Evolutionary conservation across 805 yeast genomes (phyloP).

Genomic region (Pichia ethanolica): DNA sequence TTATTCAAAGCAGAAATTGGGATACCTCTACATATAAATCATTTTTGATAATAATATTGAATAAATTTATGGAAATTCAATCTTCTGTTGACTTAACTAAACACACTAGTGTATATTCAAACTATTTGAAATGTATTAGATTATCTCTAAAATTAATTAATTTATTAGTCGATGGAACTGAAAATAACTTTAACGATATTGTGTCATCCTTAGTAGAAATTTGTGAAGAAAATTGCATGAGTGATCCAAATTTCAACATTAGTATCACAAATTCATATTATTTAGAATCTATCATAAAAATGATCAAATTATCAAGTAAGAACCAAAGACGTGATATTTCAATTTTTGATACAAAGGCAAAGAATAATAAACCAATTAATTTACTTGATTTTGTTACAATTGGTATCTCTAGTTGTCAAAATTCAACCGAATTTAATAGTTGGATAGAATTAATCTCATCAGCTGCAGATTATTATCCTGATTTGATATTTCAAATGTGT

Average conservation of each 20-base stretch:
- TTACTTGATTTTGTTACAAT: constrained; percentile 21
- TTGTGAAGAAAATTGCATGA: constrained; percentile 6
- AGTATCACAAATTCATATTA: constrained; percentile 15
- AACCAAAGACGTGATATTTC: constrained; percentile 9
- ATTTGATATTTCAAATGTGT: constrained; percentile 19
- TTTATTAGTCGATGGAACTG: constrained; percentile 49
- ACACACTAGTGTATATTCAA: constrained; percentile 11
- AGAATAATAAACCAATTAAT: constrained; percentile 7
- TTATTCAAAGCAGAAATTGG: constrained; percentile 38
- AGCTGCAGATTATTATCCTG: constrained; percentile 20
- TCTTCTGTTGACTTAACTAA: constrained; percentile 15
- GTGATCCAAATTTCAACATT: not conserved
- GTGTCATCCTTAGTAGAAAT: constrained; percentile 11
- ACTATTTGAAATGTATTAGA: constrained; percentile 34
- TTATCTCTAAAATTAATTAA: constrained; percentile 39
- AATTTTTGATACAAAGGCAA: not conserved
- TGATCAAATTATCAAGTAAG: constrained; percentile 22
- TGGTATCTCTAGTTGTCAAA: constrained; percentile 19
- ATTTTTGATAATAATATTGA: constrained; percentile 38
- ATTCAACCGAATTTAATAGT: constrained; percentile 19
- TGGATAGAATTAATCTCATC: constrained; percentile 23
- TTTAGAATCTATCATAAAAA: constrained; percentile 16
- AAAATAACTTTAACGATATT: constrained; percentile 38
- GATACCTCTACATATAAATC: constrained; percentile 56
- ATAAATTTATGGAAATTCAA: constrained; percentile 35